Evolutionary conservation across 495 filamentous ascomycete species (phyloP).

Genomic region (Echria macrotheca): DNA sequence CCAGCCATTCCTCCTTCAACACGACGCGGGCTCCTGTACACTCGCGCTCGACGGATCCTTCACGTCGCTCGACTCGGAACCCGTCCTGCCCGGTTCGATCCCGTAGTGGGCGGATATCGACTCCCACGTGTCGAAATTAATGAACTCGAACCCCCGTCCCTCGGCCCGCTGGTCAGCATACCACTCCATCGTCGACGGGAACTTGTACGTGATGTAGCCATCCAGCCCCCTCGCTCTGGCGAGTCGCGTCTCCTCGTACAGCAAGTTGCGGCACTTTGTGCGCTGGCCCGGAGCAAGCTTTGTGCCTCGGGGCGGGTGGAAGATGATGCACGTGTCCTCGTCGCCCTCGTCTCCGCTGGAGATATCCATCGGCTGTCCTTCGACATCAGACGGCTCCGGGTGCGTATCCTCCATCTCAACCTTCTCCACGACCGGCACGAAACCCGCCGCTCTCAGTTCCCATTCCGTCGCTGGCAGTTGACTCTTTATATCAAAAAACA

Average conservation of each 20-base stretch:
- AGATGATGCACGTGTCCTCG: slow-evolving; percentile 34
- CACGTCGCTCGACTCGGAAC: no score
- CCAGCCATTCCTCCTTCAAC: no score
- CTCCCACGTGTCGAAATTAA: slow-evolving; percentile 33
- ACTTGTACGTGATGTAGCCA: slow-evolving; percentile 30
- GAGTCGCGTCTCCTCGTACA: slow-evolving; percentile 32
- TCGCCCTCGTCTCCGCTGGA: slow-evolving; percentile 4
- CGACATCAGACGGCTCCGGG: neutral
- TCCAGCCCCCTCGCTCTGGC: slow-evolving; percentile 14
- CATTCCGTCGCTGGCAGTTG: slow-evolving; percentile 24
- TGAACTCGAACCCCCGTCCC: slow-evolving; percentile 34
- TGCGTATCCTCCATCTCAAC: no score
- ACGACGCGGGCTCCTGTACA: no score
- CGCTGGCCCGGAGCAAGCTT: slow-evolving; percentile 9
- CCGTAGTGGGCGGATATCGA: no score
- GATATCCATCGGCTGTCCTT: slow-evolving; percentile 17
- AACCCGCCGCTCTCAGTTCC: slow-evolving; percentile 20
- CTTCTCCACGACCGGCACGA: slow-evolving; percentile 6
- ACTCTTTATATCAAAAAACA: neutral
- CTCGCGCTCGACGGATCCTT: no score
- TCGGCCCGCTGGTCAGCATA: slow-evolving; percentile 37
- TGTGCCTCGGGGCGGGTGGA: slow-evolving; percentile 35
- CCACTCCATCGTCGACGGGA: slow-evolving; percentile 38
- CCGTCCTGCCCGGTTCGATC: no score
- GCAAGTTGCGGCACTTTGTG: slow-evolving; percentile 34